A percentile compares a stretch with the other conserved stretches of the same genome.
Evolutionary conservation across 2,329 filamentous ascomycete genomes (phyloP).

Genomic region (Apiospora hydei): DNA sequence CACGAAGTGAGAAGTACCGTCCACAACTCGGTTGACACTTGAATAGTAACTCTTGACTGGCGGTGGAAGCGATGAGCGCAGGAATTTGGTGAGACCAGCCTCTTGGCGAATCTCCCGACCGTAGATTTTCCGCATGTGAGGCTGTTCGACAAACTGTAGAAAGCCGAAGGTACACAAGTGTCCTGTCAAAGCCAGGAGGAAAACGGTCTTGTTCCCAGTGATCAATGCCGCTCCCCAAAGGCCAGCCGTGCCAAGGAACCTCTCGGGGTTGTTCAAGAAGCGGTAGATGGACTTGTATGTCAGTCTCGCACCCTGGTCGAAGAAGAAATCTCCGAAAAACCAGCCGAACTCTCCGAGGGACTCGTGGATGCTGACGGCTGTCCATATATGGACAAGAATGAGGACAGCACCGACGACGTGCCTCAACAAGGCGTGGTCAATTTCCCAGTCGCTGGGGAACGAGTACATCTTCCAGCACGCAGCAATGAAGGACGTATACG

Average conservation of each 20-base stretch:
- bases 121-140: conserved; percentile 98
- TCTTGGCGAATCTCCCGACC: conserved; percentile 83
- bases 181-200: conserved; percentile 83
- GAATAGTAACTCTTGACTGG: conserved; percentile 85
- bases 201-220: conserved; percentile 86
- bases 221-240: conserved; percentile 95
- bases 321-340: conserved; percentile 99
- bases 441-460: conserved; percentile 84
- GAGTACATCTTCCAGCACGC: conserved; percentile 97
- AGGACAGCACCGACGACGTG: conserved; percentile 85
- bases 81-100: conserved; percentile 89
- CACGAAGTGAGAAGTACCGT: conserved; percentile 80
- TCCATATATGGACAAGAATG: conserved; percentile 91
- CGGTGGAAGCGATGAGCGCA: conserved; percentile 84
- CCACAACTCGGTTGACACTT: conserved; percentile 85
- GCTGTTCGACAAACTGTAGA: conserved; percentile 91
- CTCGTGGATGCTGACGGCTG: conserved; percentile 90
- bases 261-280: conserved; percentile 96
- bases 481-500: conserved; percentile 86
- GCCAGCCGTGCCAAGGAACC: conserved; percentile 91
- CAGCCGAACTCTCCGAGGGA: conserved; percentile 97
- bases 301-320: conserved; percentile 84
- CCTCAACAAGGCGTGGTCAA: conserved; percentile 84
- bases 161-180: conserved; percentile 87
- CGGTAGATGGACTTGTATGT: conserved; percentile 98